Percentiles rank a stretch among this genome's conserved stretches.
phyloP scores from a whole-genome alignment of 1,139 yeast species.

The Scheffersomyces stambukii region DNA sequence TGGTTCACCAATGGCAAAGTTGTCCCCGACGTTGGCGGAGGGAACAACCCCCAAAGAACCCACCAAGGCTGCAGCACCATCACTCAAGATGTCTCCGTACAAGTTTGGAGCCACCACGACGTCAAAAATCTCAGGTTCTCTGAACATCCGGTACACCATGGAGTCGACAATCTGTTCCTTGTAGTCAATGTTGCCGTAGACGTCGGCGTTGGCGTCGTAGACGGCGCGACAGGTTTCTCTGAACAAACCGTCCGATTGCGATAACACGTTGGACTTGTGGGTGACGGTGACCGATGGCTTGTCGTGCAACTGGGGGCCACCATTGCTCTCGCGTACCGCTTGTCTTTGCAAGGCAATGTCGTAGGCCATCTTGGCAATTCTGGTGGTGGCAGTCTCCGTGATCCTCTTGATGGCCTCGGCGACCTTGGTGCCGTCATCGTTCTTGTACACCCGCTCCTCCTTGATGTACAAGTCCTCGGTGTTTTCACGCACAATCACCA shows the following conservation, averaged over 20 bases:
- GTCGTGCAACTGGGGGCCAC: slow-evolving; percentile 41
- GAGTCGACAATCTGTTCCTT: slow-evolving; percentile 98
- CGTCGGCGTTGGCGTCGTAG: slow-evolving; percentile 60
- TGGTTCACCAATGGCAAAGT: slow-evolving; percentile 97
- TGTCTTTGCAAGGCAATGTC: slow-evolving; percentile 92
- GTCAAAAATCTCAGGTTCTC: slow-evolving; percentile 95
- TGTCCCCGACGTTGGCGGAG: slow-evolving; percentile 94
- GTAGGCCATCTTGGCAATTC: slow-evolving; percentile 86
- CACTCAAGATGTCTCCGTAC: slow-evolving; percentile 95
- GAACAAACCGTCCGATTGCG: slow-evolving; percentile 92
- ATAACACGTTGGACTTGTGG: slow-evolving; percentile 92
- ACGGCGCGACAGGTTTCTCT: slow-evolving; percentile 83
- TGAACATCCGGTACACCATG: slow-evolving; percentile 97
- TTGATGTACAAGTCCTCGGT: slow-evolving; percentile 96
- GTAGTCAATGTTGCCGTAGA: slow-evolving; percentile 56
- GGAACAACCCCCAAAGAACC: slow-evolving; percentile 99
- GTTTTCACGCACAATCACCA: slow-evolving; percentile 97
- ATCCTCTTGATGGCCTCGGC: slow-evolving; percentile 98
- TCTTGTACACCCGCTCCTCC: slow-evolving; percentile 74
- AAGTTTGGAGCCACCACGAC: slow-evolving; percentile 98
- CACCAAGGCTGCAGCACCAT: slow-evolving; percentile 98
- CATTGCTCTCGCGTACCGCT: slow-evolving; percentile 63
- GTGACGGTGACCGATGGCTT: slow-evolving; percentile 82
- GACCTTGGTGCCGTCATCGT: slow-evolving; percentile 71
- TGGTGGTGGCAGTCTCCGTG: slow-evolving; percentile 77